phyloP scores from a whole-genome alignment of 768 basidiomycete genomes.

The Leccinum broughii region DNA sequence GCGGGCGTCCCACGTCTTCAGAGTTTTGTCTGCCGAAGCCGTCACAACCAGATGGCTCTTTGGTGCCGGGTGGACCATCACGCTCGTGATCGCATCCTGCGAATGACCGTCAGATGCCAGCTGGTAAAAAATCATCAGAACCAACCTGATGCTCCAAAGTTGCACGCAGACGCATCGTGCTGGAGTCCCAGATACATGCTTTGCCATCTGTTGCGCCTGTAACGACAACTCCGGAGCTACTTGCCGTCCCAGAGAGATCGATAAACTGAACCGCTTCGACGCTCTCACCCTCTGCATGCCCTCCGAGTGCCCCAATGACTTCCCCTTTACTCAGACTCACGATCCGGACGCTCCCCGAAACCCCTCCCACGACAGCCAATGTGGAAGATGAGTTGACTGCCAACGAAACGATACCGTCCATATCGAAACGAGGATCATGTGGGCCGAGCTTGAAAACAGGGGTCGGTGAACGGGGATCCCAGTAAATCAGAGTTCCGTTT shows the following conservation, averaged over 20 bases:
- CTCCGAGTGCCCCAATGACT: slow-evolving; percentile 72
- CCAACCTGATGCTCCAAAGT: slow-evolving; percentile 81
- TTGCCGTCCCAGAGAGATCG: slow-evolving; percentile 62
- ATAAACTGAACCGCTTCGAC: slow-evolving; percentile 86
- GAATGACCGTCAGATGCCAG: slow-evolving; percentile 9
- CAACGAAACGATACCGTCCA: slow-evolving; percentile 85
- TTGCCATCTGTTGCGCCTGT: slow-evolving; percentile 94
- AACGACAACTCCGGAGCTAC: slow-evolving; percentile 58
- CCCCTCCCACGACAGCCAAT: slow-evolving; percentile 88
- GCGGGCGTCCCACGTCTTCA: slow-evolving; percentile 92
- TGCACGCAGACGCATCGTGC: slow-evolving; percentile 78
- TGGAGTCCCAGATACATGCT: slow-evolving; percentile 92
- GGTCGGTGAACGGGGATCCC: slow-evolving; percentile 82
- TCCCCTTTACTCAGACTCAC: slow-evolving; percentile 87
- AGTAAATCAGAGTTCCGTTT: slow-evolving; percentile 80
- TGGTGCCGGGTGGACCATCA: slow-evolving; percentile 73
- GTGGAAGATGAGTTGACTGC: slow-evolving; percentile 85
- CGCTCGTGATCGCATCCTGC: slow-evolving; percentile 84
- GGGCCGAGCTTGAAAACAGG: slow-evolving; percentile 81
- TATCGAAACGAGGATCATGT: slow-evolving; percentile 68
- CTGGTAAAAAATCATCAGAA: slow-evolving; percentile 1
- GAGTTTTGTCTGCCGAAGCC: slow-evolving; percentile 80
- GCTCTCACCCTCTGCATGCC: slow-evolving; percentile 85
- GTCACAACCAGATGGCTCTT: slow-evolving; percentile 79
- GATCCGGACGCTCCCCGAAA: slow-evolving; percentile 81